Percentiles rank a stretch among this genome's conserved stretches.
Evolutionary conservation across 2,329 filamentous ascomycete species (phyloP).

Genomic region (Monosporascus sp.): DNA sequence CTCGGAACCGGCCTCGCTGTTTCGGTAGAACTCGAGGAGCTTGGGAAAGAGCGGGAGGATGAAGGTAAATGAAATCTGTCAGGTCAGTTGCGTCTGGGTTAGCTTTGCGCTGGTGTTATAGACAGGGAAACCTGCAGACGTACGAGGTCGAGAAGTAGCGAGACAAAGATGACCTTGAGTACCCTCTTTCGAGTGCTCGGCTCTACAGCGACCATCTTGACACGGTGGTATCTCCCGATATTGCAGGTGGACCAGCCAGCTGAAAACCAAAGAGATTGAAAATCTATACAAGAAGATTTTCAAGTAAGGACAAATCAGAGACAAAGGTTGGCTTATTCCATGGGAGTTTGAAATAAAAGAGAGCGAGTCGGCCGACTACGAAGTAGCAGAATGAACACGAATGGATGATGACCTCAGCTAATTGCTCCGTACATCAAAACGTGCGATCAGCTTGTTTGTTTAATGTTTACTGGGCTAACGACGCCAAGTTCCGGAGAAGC

Average conservation of each 20-base stretch:
- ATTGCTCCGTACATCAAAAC: no score
- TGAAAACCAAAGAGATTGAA: no score
- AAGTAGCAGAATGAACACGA: no score
- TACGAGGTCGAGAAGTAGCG: slow-evolving; percentile 85
- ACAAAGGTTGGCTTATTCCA: no score
- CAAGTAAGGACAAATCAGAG: no score
- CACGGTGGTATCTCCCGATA: neutral
- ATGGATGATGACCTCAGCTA: no score
- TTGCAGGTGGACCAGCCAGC: neutral
- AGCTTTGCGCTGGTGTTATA: neutral
- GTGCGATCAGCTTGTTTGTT: no score
- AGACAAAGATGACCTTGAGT: slow-evolving; percentile 81
- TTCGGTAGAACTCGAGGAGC: slow-evolving; percentile 92
- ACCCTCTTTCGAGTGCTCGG: slow-evolving; percentile 65
- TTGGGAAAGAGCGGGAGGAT: slow-evolving; percentile 95
- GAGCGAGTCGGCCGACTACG: no score
- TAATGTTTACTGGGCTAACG: no score
- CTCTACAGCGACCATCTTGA: slow-evolving; percentile 27
- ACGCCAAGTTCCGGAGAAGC: no score
- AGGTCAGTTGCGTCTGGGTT: slow-evolving; percentile 6
- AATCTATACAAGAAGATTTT: no score
- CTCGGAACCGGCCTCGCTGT: slow-evolving; percentile 58
- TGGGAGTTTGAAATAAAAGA: no score
- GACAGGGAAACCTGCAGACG: slow-evolving; percentile 15
- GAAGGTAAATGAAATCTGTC: slow-evolving; percentile 93